Evolutionary conservation across 2,329 filamentous ascomycete species (phyloP), one percentile per base, ranked within the genome.

Genomic region (Fusarium temperatum): DNA sequence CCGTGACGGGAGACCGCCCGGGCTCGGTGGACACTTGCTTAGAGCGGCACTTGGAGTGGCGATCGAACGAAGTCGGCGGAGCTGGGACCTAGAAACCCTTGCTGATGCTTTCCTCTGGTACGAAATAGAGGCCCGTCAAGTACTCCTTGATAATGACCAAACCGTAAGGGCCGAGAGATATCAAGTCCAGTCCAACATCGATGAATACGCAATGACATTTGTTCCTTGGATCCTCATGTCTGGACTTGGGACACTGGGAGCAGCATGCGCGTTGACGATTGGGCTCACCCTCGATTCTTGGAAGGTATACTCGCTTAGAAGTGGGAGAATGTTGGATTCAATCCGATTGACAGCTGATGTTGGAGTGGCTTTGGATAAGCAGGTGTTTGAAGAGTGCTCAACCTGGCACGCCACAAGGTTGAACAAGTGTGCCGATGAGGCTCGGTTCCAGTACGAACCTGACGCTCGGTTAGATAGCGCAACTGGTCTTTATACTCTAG

Each of bases 341-440:
- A 71, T 73, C 41, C 56, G 71, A 15, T 24, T 73, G 41, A 68
- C 71, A 38, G 71, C 71, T 24, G 62, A 73, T 20, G 66, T 68
- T 12, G 67, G 71, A 17, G 56, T 74, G 26, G 72, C 71, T 10
- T 28, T 73, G 14, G 61, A 64, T 6, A 73, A 71, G 50, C 28
- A 57, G 24, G 54, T 60, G 26, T 68, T 73, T 15, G 67, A 73
- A 32, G 55, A 64, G 41, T 63, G 62, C 48, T 72, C 63, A 20
- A 72, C 48, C 20, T 68, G 68, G 71, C 55, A 53, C 14, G 32
- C 54, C 0, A 47, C 56, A 3, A 71, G 32, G 17, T 58, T 73
- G 15, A 74, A 73, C 14, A 62, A 56, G 17, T 68, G 45, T 20
- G 67, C 66, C 9, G 48, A 68, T 8, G 30, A 54, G 28, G 62